phyloP scores from a whole-genome alignment of 441 rosid genomes.

The Erysimum pusillum region DNA sequence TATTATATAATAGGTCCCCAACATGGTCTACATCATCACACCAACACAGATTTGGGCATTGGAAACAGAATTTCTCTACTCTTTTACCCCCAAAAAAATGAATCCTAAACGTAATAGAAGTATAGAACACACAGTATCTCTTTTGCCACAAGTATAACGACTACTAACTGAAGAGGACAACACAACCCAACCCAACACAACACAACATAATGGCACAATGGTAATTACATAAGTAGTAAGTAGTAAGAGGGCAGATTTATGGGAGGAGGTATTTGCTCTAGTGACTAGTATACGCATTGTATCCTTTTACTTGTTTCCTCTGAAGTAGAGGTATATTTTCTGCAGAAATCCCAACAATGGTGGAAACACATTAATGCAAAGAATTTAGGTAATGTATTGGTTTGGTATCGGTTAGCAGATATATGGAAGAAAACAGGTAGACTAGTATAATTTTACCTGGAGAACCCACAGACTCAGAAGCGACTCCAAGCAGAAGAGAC shows the following conservation, averaged over 20 bases:
- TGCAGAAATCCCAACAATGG: constrained; percentile 52
- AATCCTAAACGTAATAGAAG: constrained; percentile 3
- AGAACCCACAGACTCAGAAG: constrained; percentile 90
- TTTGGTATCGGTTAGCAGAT: background rate
- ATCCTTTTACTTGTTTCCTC: constrained; percentile 68
- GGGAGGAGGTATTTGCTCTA: constrained; percentile 17
- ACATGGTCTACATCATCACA: background rate
- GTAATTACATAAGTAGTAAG: constrained; percentile 27
- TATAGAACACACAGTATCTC: background rate
- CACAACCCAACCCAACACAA: constrained; percentile 16
- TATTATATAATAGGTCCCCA: no score
- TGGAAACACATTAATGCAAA: constrained; percentile 22
- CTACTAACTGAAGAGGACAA: background rate
- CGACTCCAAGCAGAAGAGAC: constrained; percentile 82
- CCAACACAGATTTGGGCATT: background rate
- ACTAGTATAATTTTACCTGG: constrained; percentile 65
- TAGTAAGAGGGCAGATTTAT: no score
- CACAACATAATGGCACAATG: constrained; percentile 11
- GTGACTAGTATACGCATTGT: constrained; percentile 6
- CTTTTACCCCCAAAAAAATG: background rate
- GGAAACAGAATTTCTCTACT: background rate
- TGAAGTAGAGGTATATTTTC: constrained; percentile 85
- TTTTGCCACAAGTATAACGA: background rate
- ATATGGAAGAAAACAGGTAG: constrained; percentile 15
- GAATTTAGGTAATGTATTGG: constrained; percentile 5